A percentile compares a stretch with the other conserved stretches of the same genome.
Conservation (phyloP, 1,139 yeast species). For the Pichia sp. region DNA sequence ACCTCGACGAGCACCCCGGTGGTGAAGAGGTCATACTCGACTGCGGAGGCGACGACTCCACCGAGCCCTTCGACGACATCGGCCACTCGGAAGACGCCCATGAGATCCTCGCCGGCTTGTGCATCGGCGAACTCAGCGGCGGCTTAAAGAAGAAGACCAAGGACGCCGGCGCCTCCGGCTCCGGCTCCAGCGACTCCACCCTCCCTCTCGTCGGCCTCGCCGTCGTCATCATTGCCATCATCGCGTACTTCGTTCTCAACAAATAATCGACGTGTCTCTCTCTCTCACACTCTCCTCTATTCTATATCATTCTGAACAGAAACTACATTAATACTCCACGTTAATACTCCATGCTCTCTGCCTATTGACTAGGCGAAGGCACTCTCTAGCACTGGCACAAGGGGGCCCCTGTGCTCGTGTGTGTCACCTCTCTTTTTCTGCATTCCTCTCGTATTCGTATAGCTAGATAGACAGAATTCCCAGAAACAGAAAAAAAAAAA, state of each 20-base stretch:
- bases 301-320: background rate
- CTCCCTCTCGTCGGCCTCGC: conserved; percentile 25
- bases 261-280: conserved; percentile 8
- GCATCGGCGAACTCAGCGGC: conserved; percentile 62
- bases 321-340: background rate
- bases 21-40: conserved; percentile 96
- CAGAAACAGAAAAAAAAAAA: background rate
- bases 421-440: background rate
- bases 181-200: conserved; percentile 15
- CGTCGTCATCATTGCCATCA: conserved; percentile 25
- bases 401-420: no score
- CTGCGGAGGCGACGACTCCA: conserved; percentile 88
- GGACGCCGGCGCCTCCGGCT: conserved; percentile 5
- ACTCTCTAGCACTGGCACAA: background rate
- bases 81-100: conserved; percentile 98
- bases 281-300: background rate
- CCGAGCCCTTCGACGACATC: conserved; percentile 91
- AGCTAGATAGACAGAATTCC: background rate
- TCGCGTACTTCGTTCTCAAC: conserved; percentile 25
- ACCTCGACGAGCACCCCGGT: conserved; percentile 97
- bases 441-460: background rate
- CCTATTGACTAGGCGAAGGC: background rate
- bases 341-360: background rate
- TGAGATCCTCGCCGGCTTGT: conserved; percentile 62
- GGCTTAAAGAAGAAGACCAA: conserved; percentile 22